phyloP scores from a whole-genome alignment of 129 eudicot genomes.

The Gnaphalium uliginosum region DNA sequence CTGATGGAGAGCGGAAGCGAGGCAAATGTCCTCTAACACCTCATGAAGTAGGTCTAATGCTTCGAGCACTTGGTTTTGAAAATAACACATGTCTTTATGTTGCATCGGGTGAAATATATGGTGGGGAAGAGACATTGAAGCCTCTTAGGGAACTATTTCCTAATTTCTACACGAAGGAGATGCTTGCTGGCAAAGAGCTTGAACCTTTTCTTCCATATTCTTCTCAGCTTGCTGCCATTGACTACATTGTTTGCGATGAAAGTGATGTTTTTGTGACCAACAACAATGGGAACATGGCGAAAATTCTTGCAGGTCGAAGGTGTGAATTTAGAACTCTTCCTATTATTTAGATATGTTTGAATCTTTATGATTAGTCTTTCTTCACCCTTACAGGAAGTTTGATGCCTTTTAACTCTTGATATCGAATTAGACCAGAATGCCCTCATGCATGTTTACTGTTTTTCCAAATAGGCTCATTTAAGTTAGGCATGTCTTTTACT shows the following conservation, averaged over 20 bases:
- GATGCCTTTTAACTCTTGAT: background rate
- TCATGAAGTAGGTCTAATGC: conserved; percentile 91
- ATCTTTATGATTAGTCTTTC: background rate
- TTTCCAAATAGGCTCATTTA: background rate
- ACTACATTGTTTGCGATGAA: conserved; percentile 89
- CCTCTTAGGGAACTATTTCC: conserved; percentile 92
- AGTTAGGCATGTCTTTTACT: background rate
- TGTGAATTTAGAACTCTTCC: conserved; percentile 27
- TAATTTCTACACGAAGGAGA: conserved; percentile 89
- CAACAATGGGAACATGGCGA: conserved; percentile 96
- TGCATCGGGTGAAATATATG: conserved; percentile 97
- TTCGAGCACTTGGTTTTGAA: conserved; percentile 82
- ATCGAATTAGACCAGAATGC: background rate
- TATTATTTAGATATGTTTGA: background rate
- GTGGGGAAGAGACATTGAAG: conserved; percentile 87
- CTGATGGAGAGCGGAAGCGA: conserved; percentile 85
- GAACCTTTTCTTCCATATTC: conserved; percentile 80
- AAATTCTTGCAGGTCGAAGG: conserved; percentile 96
- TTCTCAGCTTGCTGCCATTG: conserved; percentile 91
- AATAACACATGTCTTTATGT: conserved; percentile 82
- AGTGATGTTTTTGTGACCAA: conserved; percentile 93
- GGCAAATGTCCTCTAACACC: conserved; percentile 98
- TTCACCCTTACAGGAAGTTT: background rate
- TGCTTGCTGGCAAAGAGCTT: conserved; percentile 72
- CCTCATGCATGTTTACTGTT: background rate